Conservation (phyloP, 371 early-diverging fungal species). For the Mycotypha africana region DNA sequence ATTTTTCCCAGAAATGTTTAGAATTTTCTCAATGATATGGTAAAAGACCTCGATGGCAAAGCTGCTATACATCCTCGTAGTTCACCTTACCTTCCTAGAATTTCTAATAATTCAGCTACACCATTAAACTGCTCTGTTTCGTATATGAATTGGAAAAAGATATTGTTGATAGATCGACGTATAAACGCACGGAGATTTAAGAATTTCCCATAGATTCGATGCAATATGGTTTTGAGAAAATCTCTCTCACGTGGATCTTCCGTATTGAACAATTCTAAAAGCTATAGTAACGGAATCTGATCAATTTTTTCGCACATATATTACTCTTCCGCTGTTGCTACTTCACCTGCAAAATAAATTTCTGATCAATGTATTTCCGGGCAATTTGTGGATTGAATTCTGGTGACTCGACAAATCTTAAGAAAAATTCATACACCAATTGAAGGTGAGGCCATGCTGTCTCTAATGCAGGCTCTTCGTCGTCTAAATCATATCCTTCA, state of each 20-base stretch:
- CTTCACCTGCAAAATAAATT: conserved; percentile 33
- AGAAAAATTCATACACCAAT: conserved; percentile 93
- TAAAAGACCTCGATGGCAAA: no score
- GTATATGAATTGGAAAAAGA: conserved; percentile 95
- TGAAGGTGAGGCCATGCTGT: conserved; percentile 96
- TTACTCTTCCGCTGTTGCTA: no score
- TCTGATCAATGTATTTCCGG: conserved; percentile 29
- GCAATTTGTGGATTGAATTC: conserved; percentile 94
- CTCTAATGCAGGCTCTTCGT: conserved; percentile 95
- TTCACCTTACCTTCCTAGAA: conserved; percentile 74
- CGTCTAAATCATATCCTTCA: conserved; percentile 85
- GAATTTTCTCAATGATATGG: background rate
- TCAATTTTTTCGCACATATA: no score
- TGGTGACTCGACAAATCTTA: conserved; percentile 91
- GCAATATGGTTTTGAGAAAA: conserved; percentile 94
- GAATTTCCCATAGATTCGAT: conserved; percentile 97
- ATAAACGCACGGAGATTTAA: conserved; percentile 93
- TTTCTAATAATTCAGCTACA: conserved; percentile 94
- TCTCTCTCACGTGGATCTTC: conserved; percentile 98
- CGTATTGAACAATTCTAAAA: conserved; percentile 93
- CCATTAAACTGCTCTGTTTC: conserved; percentile 95
- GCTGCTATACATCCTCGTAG: background rate
- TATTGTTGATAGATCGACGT: conserved; percentile 92
- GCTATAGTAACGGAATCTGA: no score
- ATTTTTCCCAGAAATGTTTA: no score